phyloP scores from a whole-genome alignment of 495 filamentous ascomycete genomes.

The Penicillium alfredii region DNA sequence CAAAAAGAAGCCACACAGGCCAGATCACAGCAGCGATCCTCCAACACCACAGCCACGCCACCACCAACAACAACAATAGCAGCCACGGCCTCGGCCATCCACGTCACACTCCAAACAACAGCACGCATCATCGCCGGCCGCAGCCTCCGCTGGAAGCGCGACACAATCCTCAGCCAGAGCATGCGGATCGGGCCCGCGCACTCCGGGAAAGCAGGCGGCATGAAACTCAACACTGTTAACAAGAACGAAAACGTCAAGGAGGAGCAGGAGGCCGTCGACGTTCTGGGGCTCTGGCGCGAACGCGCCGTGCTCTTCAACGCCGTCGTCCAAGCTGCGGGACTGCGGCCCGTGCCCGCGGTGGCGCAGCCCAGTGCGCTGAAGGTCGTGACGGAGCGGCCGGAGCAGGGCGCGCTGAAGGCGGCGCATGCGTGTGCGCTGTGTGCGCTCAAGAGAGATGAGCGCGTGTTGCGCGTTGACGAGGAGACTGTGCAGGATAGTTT shows the following conservation, averaged over 20 bases:
- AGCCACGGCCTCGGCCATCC: slow-evolving; percentile 35
- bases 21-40: slow-evolving; percentile 11
- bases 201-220: slow-evolving; percentile 60
- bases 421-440: slow-evolving; percentile 80
- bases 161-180: slow-evolving; percentile 74
- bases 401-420: slow-evolving; percentile 60
- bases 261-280: slow-evolving; percentile 79
- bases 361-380: slow-evolving; percentile 55
- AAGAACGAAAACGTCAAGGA: slow-evolving; percentile 74
- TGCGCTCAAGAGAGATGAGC: slow-evolving; percentile 79
- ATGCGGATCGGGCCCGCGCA: slow-evolving; percentile 77
- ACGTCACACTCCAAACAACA: slow-evolving; percentile 54
- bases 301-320: slow-evolving; percentile 38
- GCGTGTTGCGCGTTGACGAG: slow-evolving; percentile 66
- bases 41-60: background rate
- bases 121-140: slow-evolving; percentile 82
- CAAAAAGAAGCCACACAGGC: slow-evolving; percentile 31
- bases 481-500: slow-evolving; percentile 74
- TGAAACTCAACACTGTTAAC: slow-evolving; percentile 84
- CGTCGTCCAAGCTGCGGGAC: slow-evolving; percentile 30
- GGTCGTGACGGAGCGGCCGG: slow-evolving; percentile 38
- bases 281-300: slow-evolving; percentile 62
- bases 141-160: slow-evolving; percentile 82
- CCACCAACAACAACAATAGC: background rate
- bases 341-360: slow-evolving; percentile 59